Conservation (phyloP, 2,329 filamentous ascomycete genomes). For the Fusarium camptoceras region DNA sequence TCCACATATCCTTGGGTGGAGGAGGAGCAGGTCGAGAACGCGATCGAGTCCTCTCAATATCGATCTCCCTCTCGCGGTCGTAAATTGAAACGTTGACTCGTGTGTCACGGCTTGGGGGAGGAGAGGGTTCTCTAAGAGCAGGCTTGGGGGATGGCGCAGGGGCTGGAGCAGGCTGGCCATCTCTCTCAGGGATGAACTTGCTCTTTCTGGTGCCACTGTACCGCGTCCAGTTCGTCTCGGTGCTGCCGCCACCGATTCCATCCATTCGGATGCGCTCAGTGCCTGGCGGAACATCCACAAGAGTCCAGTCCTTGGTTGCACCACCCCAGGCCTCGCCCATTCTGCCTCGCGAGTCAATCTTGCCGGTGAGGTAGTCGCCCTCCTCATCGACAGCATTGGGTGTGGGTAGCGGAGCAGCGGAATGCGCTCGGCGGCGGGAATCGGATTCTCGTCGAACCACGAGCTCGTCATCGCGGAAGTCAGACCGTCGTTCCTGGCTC, state of each 20-base stretch:
- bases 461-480: conserved; percentile 72
- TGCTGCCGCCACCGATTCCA: conserved; percentile 77
- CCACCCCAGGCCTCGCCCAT: conserved; percentile 81
- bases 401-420: conserved; percentile 58
- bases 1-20: conserved; percentile 81
- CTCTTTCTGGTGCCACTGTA: conserved; percentile 82
- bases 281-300: conserved; percentile 86
- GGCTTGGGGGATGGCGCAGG: conserved; percentile 36
- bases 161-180: conserved; percentile 54
- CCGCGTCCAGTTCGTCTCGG: conserved; percentile 82
- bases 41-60: conserved; percentile 68
- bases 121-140: conserved; percentile 45
- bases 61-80: conserved; percentile 61
- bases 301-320: conserved; percentile 80
- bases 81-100: conserved; percentile 60
- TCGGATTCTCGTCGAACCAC: conserved; percentile 69
- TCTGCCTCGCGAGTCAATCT: conserved; percentile 70
- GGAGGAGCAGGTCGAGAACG: conserved; percentile 56
- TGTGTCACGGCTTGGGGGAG: conserved; percentile 43
- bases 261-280: conserved; percentile 87
- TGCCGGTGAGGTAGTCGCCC: conserved; percentile 69
- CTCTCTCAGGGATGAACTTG: conserved; percentile 78
- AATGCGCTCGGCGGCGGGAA: conserved; percentile 63
- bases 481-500: conserved; percentile 55
- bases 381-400: conserved; percentile 64